Evolutionary conservation across 2,329 filamentous ascomycete species (phyloP).

Genomic region (Penicillium corylophilum): DNA sequence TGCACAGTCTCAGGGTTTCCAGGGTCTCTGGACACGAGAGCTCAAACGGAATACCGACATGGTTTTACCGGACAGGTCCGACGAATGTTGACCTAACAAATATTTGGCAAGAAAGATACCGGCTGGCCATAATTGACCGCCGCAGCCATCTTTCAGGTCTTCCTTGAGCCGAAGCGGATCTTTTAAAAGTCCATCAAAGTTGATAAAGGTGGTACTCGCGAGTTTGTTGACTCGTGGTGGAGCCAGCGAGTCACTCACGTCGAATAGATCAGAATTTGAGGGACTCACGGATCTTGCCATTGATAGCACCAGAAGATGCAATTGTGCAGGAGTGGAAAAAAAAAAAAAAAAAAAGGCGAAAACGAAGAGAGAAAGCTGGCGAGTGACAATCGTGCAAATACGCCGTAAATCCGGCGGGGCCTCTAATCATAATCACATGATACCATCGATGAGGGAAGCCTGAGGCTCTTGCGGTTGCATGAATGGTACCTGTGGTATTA

Average conservation of each 20-base stretch:
- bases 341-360: not conserved
- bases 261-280: slow-evolving; percentile 33
- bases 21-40: not conserved
- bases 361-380: not conserved
- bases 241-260: slow-evolving; percentile 57
- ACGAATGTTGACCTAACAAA: slow-evolving; percentile 70
- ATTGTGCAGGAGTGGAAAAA: too few relatives aligned
- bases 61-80: slow-evolving; percentile 63
- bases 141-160: slow-evolving; percentile 83
- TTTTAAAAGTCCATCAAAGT: slow-evolving; percentile 72
- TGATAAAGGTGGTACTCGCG: slow-evolving; percentile 52
- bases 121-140: slow-evolving; percentile 91
- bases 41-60: slow-evolving; percentile 60
- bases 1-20: not conserved
- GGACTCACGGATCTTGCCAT: slow-evolving; percentile 21
- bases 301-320: not conserved
- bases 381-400: not conserved
- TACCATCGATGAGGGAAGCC: not conserved
- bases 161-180: slow-evolving; percentile 75
- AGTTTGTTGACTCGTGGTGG: slow-evolving; percentile 53
- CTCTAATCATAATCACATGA: not conserved
- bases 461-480: not conserved
- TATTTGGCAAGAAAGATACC: slow-evolving; percentile 87
- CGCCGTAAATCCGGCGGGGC: not conserved
- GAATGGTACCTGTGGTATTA: too few relatives aligned